These are phyloP conservation scores for Myriosclerotinia scirpicola DNA, from an alignment of 2,329 filamentous ascomycete genomes.

Conservation along the genomic window DNA sequence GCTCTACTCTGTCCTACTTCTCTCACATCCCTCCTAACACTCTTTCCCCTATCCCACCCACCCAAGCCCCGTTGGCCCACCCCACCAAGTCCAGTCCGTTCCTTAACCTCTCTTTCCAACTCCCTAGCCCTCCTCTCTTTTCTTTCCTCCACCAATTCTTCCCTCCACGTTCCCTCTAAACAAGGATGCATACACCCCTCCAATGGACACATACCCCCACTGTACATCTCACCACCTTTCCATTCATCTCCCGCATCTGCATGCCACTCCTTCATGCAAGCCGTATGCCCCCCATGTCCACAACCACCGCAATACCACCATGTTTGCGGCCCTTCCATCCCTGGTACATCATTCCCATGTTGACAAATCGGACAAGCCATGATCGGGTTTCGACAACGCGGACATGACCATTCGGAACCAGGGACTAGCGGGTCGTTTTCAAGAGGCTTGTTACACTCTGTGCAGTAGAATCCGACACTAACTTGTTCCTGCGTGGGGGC, in stretches of 20 bases:
- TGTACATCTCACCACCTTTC: constrained; percentile 39
- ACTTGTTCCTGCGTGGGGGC: constrained; percentile 55
- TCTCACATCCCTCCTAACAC: constrained; percentile 50
- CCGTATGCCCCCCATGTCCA: constrained; percentile 61
- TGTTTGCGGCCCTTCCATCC: background rate
- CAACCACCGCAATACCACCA: constrained; percentile 67
- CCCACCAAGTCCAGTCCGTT: constrained; percentile 26
- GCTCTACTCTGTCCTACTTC: constrained; percentile 60
- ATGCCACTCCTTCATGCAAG: constrained; percentile 62
- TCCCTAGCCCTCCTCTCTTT: constrained; percentile 46
- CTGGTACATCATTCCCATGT: constrained; percentile 41
- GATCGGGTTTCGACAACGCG: constrained; percentile 54
- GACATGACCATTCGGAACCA: constrained; percentile 55
- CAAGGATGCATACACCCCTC: constrained; percentile 66
- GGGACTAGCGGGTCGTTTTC: constrained; percentile 45
- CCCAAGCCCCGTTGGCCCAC: background rate
- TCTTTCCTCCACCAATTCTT: constrained; percentile 45
- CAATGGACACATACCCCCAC: constrained; percentile 61
- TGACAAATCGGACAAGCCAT: constrained; percentile 60
- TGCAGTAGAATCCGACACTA: constrained; percentile 54
- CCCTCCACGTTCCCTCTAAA: constrained; percentile 56
- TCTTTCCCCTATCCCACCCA: constrained; percentile 26
- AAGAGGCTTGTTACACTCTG: constrained; percentile 54
- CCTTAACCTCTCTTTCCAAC: constrained; percentile 42
- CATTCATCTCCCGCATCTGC: constrained; percentile 38